Conservation (phyloP, 345 rosid genomes). For the Salix caprea region DNA sequence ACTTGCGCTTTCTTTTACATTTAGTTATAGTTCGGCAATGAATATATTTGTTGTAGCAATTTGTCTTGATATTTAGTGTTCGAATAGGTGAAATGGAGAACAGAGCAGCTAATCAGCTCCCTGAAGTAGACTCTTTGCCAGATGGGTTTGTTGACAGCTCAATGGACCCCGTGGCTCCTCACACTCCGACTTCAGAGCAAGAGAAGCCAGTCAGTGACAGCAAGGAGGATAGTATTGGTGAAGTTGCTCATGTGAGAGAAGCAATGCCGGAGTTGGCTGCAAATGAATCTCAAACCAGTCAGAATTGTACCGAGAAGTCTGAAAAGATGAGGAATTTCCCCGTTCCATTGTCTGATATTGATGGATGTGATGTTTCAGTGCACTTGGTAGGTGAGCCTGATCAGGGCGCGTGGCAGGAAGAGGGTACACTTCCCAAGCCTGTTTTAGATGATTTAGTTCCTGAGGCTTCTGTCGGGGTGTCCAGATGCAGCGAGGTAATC, state of each 20-base stretch:
- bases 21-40: not conserved
- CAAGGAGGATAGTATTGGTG: conserved; percentile 27
- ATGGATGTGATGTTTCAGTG: conserved; percentile 38
- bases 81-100: conserved; percentile 52
- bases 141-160: conserved; percentile 88
- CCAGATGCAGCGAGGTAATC: conserved; percentile 32
- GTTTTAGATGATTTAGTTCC: conserved; percentile 19
- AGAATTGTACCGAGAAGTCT: conserved; percentile 35
- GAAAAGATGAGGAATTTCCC: conserved; percentile 58
- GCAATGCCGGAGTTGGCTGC: conserved; percentile 7
- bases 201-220: conserved; percentile 34
- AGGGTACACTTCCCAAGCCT: conserved; percentile 16
- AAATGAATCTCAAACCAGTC: conserved; percentile 24
- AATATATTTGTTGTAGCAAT: not conserved
- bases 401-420: conserved; percentile 25
- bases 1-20: not conserved
- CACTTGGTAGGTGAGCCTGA: conserved; percentile 29
- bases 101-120: conserved; percentile 59
- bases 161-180: conserved; percentile 46
- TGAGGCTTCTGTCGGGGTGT: conserved; percentile 19
- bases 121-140: conserved; percentile 86
- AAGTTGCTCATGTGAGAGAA: conserved; percentile 18
- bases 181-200: conserved; percentile 40
- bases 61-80: too few species aligned
- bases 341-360: conserved; percentile 53